Percentiles rank a stretch among this genome's conserved stretches.
These are phyloP conservation scores for Heliamphora exappendiculata DNA, from an alignment of 148 eudicot species.

Conservation along the genomic window DNA sequence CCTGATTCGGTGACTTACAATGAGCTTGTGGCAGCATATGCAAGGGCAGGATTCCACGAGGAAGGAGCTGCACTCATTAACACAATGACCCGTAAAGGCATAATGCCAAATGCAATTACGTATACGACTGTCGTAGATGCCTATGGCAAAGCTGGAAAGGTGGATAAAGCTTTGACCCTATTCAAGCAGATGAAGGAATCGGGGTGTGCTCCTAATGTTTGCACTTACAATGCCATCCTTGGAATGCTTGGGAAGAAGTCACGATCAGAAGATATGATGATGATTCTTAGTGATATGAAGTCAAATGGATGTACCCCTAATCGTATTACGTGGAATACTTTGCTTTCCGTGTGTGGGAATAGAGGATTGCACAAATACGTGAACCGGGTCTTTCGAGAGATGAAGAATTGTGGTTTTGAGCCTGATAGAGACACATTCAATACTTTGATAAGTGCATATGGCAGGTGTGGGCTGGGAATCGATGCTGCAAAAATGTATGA, in stretches of 20 bases:
- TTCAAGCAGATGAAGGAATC: conserved; percentile 61
- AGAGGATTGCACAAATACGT: conserved; percentile 66
- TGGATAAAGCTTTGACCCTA: conserved; percentile 62
- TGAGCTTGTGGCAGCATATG: conserved; percentile 72
- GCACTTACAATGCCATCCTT: conserved; percentile 77
- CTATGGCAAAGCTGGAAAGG: conserved; percentile 78
- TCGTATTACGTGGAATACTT: conserved; percentile 84
- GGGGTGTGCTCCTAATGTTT: conserved; percentile 85
- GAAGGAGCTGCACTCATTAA: conserved; percentile 73
- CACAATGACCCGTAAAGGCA: conserved; percentile 66
- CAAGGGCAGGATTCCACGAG: conserved; percentile 70
- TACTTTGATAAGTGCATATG: conserved; percentile 78
- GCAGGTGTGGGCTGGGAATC: conserved; percentile 65
- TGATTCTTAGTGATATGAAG: conserved; percentile 69
- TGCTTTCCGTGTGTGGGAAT: conserved; percentile 72
- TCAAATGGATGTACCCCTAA: conserved; percentile 66
- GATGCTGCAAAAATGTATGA: conserved; percentile 62
- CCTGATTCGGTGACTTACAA: conserved; percentile 78
- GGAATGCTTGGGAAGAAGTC: conserved; percentile 79
- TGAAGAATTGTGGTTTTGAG: conserved; percentile 85
- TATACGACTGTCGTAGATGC: conserved; percentile 83
- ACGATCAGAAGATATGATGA: conserved; percentile 63
- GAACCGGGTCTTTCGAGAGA: conserved; percentile 68
- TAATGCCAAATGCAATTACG: conserved; percentile 73
- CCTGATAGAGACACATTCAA: conserved; percentile 90